Percentiles rank a stretch among this genome's conserved stretches.
phyloP scores from a whole-genome alignment of 164 flowering plant genomes.

The Nymphaea colorata region DNA sequence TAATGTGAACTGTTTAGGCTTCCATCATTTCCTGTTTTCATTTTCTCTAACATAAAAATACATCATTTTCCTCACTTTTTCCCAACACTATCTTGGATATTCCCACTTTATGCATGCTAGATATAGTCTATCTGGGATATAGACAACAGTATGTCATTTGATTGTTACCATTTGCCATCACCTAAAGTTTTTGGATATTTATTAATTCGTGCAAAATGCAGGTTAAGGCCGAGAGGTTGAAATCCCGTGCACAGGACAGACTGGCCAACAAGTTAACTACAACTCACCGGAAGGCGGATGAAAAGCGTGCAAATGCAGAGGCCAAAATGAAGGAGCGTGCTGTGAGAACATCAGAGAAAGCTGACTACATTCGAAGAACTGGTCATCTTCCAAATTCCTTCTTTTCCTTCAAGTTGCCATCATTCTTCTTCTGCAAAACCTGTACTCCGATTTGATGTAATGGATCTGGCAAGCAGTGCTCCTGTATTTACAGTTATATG shows the following conservation, averaged over 20 bases:
- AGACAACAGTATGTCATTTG: no score
- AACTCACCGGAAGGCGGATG: constrained; percentile 81
- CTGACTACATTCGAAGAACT: constrained; percentile 82
- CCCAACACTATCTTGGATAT: neutral
- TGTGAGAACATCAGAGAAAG: constrained; percentile 64
- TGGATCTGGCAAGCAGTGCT: neutral
- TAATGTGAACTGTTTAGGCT: neutral
- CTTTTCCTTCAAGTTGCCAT: constrained; percentile 44
- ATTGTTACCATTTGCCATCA: neutral
- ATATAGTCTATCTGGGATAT: no score
- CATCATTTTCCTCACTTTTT: neutral
- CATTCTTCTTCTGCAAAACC: neutral
- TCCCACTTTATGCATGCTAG: neutral
- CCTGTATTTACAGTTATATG: neutral
- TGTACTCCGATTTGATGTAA: neutral
- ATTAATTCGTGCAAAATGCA: constrained; percentile 6
- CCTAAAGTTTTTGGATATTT: no score
- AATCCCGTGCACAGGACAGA: constrained; percentile 77
- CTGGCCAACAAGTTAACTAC: constrained; percentile 62
- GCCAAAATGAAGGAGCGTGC: constrained; percentile 70
- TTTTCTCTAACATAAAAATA: no score
- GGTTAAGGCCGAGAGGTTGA: constrained; percentile 85
- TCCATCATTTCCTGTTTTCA: neutral
- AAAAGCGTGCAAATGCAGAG: constrained; percentile 83
- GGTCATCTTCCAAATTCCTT: constrained; percentile 65